Percentiles rank a stretch among this genome's conserved stretches.
phyloP scores from a whole-genome alignment of 164 flowering plant species.

The Piper betle region DNA sequence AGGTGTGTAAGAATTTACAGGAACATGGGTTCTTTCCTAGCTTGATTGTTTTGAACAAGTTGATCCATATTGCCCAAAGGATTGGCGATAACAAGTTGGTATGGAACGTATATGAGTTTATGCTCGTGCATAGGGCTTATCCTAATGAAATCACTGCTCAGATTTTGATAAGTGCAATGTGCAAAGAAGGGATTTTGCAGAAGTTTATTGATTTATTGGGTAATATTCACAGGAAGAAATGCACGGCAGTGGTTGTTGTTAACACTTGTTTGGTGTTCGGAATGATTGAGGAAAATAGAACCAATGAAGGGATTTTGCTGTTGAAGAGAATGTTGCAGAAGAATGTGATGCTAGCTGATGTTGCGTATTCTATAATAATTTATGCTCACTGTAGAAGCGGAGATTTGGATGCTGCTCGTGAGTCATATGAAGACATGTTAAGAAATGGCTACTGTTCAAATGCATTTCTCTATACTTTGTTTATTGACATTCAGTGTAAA shows the following conservation, averaged over 20 bases:
- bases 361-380: slow-evolving; percentile 52
- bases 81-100: slow-evolving; percentile 29
- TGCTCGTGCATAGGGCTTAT: slow-evolving; percentile 40
- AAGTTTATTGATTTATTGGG: slow-evolving; percentile 36
- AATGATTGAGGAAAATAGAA: slow-evolving; percentile 44
- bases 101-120: slow-evolving; percentile 69
- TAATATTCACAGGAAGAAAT: slow-evolving; percentile 52
- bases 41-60: slow-evolving; percentile 43
- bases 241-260: slow-evolving; percentile 53
- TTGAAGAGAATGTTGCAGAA: slow-evolving; percentile 64
- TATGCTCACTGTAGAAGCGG: slow-evolving; percentile 37
- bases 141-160: slow-evolving; percentile 51
- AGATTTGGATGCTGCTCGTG: slow-evolving; percentile 26
- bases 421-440: slow-evolving; percentile 53
- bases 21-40: slow-evolving; percentile 41
- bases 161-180: slow-evolving; percentile 45
- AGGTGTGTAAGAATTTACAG: slow-evolving; percentile 38
- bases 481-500: slow-evolving; percentile 38
- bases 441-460: slow-evolving; percentile 58
- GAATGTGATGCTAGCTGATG: slow-evolving; percentile 52
- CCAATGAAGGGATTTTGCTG: slow-evolving; percentile 41
- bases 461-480: slow-evolving; percentile 48
- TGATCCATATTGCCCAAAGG: slow-evolving; percentile 48
- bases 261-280: slow-evolving; percentile 45
- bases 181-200: slow-evolving; percentile 68